Percentiles rank a stretch among this genome's conserved stretches.
These are phyloP conservation scores for Colletotrichum viniferum DNA, from an alignment of 2,329 filamentous ascomycete species.

Conservation along the genomic window DNA sequence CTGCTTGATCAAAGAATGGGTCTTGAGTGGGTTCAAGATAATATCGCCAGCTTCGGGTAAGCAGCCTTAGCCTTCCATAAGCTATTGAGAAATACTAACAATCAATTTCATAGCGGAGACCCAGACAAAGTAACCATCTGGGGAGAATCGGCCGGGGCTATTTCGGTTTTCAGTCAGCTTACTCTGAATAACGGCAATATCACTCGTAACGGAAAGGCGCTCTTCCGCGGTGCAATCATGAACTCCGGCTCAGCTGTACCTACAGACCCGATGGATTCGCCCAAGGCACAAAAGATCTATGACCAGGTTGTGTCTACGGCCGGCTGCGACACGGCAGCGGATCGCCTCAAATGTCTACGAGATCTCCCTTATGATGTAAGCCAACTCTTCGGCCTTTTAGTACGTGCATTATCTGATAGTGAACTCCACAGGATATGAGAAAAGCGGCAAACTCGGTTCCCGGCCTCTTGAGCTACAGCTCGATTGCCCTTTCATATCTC, in stretches of 20 bases:
- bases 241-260: conserved; percentile 58
- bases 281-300: conserved; percentile 60
- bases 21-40: conserved; percentile 38
- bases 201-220: conserved; percentile 52
- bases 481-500: conserved; percentile 63
- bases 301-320: conserved; percentile 53
- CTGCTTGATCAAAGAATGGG: conserved; percentile 38
- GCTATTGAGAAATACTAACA: background rate
- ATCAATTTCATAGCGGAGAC: conserved; percentile 52
- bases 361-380: conserved; percentile 57
- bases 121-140: conserved; percentile 68
- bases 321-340: conserved; percentile 53
- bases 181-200: conserved; percentile 64
- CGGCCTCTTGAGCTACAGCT: conserved; percentile 56
- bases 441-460: conserved; percentile 64
- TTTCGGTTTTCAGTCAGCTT: conserved; percentile 68
- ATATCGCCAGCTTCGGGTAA: conserved; percentile 37
- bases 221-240: conserved; percentile 72
- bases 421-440: conserved; percentile 47
- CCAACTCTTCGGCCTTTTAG: conserved; percentile 53
- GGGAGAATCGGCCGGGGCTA: conserved; percentile 64
- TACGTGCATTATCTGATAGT: conserved; percentile 58
- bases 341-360: conserved; percentile 61
- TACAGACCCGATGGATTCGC: conserved; percentile 55
- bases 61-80: background rate